These are phyloP conservation scores for Talaromyces trachyspermus DNA, from an alignment of 495 filamentous ascomycete species.

Conservation along the genomic window DNA sequence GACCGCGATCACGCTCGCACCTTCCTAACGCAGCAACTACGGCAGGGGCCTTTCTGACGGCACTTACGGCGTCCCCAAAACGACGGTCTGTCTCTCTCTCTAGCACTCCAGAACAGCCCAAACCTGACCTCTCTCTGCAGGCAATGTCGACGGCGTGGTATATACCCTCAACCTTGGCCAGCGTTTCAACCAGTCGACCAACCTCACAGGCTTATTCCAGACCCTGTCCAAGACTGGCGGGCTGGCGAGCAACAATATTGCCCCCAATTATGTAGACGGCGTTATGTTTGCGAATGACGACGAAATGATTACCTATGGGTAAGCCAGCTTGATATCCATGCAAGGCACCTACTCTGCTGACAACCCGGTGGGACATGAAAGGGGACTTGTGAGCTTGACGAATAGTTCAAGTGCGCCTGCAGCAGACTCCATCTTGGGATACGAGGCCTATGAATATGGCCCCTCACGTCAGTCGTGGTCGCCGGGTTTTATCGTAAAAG, in stretches of 20 bases:
- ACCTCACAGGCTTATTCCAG: conserved; percentile 44
- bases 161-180: conserved; percentile 52
- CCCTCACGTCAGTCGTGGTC: conserved; percentile 26
- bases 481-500: conserved; percentile 27
- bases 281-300: conserved; percentile 59
- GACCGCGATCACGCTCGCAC: neutral
- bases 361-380: no score
- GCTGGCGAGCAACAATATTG: conserved; percentile 45
- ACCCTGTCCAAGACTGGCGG: conserved; percentile 36
- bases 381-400: conserved; percentile 11
- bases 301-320: conserved; percentile 44
- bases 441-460: conserved; percentile 46
- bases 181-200: conserved; percentile 46
- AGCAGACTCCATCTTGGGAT: conserved; percentile 34
- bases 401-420: conserved; percentile 21
- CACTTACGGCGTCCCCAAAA: conserved; percentile 8
- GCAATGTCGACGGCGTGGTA: conserved; percentile 37
- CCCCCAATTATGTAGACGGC: conserved; percentile 54
- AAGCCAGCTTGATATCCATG: no score
- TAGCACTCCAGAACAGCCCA: neutral
- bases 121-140: conserved; percentile 6
- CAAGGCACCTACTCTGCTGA: no score
- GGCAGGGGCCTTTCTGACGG: conserved; percentile 19
- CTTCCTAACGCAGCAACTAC: neutral
- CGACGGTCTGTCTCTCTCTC: conserved; percentile 9